Conservation (phyloP, 1,139 yeast species). For the Kluyveromyces sp. region DNA sequence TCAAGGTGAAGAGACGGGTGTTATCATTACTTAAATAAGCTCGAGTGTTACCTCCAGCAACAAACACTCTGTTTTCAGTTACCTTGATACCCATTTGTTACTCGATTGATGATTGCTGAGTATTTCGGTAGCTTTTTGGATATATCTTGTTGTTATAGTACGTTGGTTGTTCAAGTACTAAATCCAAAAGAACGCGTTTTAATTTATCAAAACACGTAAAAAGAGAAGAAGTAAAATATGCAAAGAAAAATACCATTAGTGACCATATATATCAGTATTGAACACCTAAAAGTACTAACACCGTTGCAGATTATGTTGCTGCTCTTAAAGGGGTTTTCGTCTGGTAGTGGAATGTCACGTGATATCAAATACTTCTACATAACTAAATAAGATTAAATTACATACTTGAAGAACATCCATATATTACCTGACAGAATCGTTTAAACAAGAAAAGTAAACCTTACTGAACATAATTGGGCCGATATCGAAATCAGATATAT, state of each 20-base stretch:
- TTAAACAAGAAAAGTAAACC: background rate
- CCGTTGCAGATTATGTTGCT: background rate
- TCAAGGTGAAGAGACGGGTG: constrained; percentile 21
- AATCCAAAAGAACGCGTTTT: background rate
- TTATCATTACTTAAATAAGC: constrained; percentile 19
- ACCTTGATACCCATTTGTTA: constrained; percentile 7
- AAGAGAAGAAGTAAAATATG: background rate
- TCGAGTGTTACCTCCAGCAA: constrained; percentile 26
- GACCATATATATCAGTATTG: too few species aligned
- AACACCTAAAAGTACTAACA: too few species aligned
- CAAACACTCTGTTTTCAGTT: constrained; percentile 22
- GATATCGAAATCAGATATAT: too few species aligned
- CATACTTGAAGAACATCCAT: too few species aligned
- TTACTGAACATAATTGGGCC: background rate
- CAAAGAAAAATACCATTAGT: background rate
- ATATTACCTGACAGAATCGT: too few species aligned
- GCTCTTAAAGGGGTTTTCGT: too few species aligned
- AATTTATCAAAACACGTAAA: background rate
- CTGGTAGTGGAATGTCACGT: too few species aligned
- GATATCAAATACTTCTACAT: too few species aligned
- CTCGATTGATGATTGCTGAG: background rate
- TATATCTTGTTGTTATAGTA: background rate
- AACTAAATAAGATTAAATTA: too few species aligned
- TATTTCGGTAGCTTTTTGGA: background rate
- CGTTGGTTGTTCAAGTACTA: background rate